Base-by-base conservation (phyloP, 1,139 yeast species). In the Pneumocystis canis region DNA sequence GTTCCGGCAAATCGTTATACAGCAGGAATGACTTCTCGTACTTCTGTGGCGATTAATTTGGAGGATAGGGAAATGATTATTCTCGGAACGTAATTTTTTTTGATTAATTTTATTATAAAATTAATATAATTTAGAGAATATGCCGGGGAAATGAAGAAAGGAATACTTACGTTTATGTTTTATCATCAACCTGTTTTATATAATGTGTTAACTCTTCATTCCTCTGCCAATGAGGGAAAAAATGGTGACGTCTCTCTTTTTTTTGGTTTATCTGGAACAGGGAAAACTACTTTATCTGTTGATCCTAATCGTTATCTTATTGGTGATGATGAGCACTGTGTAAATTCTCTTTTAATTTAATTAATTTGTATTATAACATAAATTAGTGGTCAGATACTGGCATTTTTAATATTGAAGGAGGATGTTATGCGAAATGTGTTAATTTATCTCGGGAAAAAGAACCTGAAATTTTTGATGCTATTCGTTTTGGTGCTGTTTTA, bases 401-500 rank as follows among this genome's bases (percentile, higher is more conserved):
- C 79, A 97, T 92, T 67, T 92, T 92, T 84, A 92, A 92, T 83
- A 90, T 92, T 73, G 98, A 92, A 80, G 98, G 98, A 78, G 98
- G 98, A 69, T 92, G 98, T 80, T 92, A 92, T 80, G 97, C 97
- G 73, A 92, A 92, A 79, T 90, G 97, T 79, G 80, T 92, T 70
- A 96, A 89, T 73, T 81, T 92, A 70, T 80, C 90, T 64, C 85
- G 80, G 68, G 97, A 89, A 78, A 90, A 87, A 60, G 98, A 92
- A 79, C 98, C 98, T 64, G 98, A 92, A 78, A 92, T 92, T 75
- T 92, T 84, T 83, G 84, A 89, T 77, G 94, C 98, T 62, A 88
- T 92, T 77, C 86, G 82, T 76, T 92, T 89, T 72, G 98, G 98
- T 72, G 81, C 97, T 58, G 90, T 92, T 62, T 81, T 92, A 72